Conservation (phyloP, 139 green algal species). For the Tetraselmis chui region DNA sequence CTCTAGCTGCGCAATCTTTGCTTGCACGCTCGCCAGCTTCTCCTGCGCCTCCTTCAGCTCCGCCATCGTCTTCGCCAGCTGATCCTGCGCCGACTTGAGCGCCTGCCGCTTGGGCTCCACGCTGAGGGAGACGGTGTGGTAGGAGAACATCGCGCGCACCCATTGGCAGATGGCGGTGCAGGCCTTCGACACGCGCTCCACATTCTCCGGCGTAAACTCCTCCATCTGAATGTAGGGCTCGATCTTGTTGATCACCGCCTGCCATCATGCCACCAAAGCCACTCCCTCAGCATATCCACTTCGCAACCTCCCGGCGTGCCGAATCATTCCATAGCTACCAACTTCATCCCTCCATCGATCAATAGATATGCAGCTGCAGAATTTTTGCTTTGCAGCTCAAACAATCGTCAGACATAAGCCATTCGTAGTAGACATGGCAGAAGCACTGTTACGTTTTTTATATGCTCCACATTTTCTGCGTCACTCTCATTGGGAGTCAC, state of each 20-base stretch:
- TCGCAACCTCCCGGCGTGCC: no score
- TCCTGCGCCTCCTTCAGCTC: slow-evolving; percentile 43
- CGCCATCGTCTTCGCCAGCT: slow-evolving; percentile 42
- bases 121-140: slow-evolving; percentile 68
- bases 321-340: no score
- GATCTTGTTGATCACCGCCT: slow-evolving; percentile 33
- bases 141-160: slow-evolving; percentile 73
- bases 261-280: neutral
- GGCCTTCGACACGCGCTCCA: slow-evolving; percentile 69
- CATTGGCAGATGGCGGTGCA: slow-evolving; percentile 86
- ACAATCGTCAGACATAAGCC: no score
- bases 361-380: no score
- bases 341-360: no score
- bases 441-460: no score
- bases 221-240: slow-evolving; percentile 64
- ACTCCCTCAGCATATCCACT: no score
- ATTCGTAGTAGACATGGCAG: no score
- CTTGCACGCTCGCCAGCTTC: slow-evolving; percentile 52
- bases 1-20: slow-evolving; percentile 64
- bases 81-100: slow-evolving; percentile 31
- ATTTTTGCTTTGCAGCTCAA: no score
- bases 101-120: slow-evolving; percentile 68
- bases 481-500: no score
- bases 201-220: slow-evolving; percentile 61
- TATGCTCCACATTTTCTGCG: no score